Base-by-base conservation (phyloP, 192 early-diverging fungal genomes). In the Chytriomyces sp. region DNA sequence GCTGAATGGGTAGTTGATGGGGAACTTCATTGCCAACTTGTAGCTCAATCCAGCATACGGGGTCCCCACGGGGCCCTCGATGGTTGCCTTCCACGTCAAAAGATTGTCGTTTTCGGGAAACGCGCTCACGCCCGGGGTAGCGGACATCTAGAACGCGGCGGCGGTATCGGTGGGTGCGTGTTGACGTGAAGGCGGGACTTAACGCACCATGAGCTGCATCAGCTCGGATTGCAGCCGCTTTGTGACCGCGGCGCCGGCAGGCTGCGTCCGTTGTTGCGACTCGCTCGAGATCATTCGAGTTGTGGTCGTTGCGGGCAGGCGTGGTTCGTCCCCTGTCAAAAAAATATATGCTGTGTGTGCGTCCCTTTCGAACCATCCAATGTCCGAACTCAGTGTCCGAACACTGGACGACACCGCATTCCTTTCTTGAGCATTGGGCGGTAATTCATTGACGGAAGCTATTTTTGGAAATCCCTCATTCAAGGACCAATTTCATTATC, bases 91-190 rank as follows among this genome's bases (percentile, higher is more conserved):
- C 83, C 82, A 87, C 34, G 69, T 70, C 31, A 81, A 44, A 49
- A 91, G 71, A 69, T 88, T 85, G 77, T 87, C 87, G 38, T 78
- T 70, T 12, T 89, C 85, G 7, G 89, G 89, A 63, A 92, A 90
- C 10, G 89, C 89, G 2, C 89, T 89, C 7, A 92, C 84, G 25
- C 87, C 89, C 3, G 74, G 75, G 31, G 81, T 82, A 64, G 70
- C 77, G 64, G 78, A 76, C 89, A 89, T 91, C 88, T 84, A 32
- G 8, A 33, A 14, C 28, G 56, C 28, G 8, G 44, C 30, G 56
- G 12, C 10, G 10, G 56, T 25, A 28, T 25, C 28, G 56, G 56
- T 25, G 10, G 7, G 56, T 30, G 56, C 56, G n/a, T 10, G 30
- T 25, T 25, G 56, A n/a, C n/a, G n/a, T n/a, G n/a, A n/a, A 30